Evolutionary conservation across 805 yeast genomes (phyloP), one percentile per base, ranked within the genome.

Genomic region (Yarrowia hollandica): DNA sequence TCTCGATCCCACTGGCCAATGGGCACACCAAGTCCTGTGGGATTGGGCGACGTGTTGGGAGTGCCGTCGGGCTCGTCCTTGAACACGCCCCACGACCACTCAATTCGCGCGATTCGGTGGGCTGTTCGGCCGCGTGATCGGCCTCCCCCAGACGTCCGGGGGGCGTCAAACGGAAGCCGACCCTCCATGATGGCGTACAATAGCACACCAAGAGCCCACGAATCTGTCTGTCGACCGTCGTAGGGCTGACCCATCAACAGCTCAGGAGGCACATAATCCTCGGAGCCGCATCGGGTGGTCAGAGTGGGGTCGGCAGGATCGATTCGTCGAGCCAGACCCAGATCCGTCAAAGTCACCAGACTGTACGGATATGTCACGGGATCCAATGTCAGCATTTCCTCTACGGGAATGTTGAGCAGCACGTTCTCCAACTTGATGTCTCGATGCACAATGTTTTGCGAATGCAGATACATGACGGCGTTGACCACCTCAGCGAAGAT

Each of bases 131-230:
- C 78, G 69, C 63, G 83, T 67, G 69, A 79, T 70, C 65, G 71
- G 59, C 59, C 72, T 18, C 69, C 70, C 14, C 66, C 71, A 55
- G 62, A 62, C 65, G 64, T 69, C 61, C 69, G 91, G 1, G 91
- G 85, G 2, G 88, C 82, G 69, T 94, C 99, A 75, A 94, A 94
- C 4, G 99, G 99, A 48, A 94, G 75, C 60, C 97, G 71, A 38
- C 89, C 84, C 67, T 94, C 99, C 66, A 94, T 71, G 23, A 92
- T 73, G 1, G 95, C 82, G 67, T 90, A 94, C 0, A 91, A 72
- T n/a, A 91, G 75, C 2, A 94, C 98, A 2, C 99, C 99, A 9
- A 91, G 71, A 1, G 97, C 89, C 99, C 99, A 94, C 16, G 91
- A 77, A 70, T 94, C 99, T 50, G 94, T 86, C 63, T 88, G 83